phyloP scores from a whole-genome alignment of 2,329 filamentous ascomycete species.

The Volutella citrinella region DNA sequence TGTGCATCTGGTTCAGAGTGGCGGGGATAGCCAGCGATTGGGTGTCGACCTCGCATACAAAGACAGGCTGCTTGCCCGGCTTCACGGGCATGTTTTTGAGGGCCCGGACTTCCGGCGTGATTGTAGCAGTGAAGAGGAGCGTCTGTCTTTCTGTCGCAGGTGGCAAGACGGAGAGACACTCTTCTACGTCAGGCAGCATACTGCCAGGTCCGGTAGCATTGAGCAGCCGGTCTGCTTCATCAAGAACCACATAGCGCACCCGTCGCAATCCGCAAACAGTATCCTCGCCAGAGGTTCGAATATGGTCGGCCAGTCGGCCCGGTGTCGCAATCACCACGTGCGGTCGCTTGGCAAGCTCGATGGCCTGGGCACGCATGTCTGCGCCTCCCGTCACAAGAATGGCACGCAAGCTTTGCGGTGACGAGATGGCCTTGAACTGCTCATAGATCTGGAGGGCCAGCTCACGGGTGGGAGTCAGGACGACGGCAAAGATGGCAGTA shows the following conservation, averaged over 20 bases:
- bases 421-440: constrained; percentile 89
- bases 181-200: constrained; percentile 93
- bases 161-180: constrained; percentile 79
- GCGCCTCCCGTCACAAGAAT: constrained; percentile 88
- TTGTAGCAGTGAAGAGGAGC: constrained; percentile 90
- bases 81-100: constrained; percentile 74
- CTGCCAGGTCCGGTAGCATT: constrained; percentile 69
- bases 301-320: constrained; percentile 88
- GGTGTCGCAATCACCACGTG: constrained; percentile 95
- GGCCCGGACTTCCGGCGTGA: constrained; percentile 87
- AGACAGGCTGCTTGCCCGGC: constrained; percentile 71
- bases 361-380: constrained; percentile 89
- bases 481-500: constrained; percentile 82
- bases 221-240: constrained; percentile 91
- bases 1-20: constrained; percentile 78
- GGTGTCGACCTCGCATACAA: constrained; percentile 85
- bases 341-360: constrained; percentile 75
- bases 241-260: constrained; percentile 83
- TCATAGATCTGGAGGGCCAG: constrained; percentile 95
- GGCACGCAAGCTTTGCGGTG: constrained; percentile 82
- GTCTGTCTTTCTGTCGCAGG: constrained; percentile 80
- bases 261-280: constrained; percentile 79
- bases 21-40: constrained; percentile 72
- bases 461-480: constrained; percentile 88
- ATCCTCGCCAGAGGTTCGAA: constrained; percentile 85